phyloP scores from a whole-genome alignment of 2,329 filamentous ascomycete genomes.

The Fusarium newnesense region DNA sequence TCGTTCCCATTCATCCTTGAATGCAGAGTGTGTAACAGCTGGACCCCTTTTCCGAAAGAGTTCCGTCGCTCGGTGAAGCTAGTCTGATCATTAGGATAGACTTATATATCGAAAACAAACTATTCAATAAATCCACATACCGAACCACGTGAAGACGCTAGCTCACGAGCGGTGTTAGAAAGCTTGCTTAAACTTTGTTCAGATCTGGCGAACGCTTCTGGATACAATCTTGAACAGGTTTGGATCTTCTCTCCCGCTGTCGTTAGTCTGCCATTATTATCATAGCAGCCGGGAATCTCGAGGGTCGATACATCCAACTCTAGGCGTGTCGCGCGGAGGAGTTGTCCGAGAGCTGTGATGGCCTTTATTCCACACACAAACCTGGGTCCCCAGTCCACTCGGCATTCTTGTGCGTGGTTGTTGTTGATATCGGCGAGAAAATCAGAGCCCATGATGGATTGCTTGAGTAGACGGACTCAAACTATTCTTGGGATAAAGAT shows the following conservation, averaged over 20 bases:
- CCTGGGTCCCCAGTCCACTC: background rate
- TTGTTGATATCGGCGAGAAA: background rate
- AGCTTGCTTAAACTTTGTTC: background rate
- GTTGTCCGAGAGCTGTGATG: background rate
- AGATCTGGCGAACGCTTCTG: background rate
- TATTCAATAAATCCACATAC: background rate
- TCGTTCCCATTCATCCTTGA: background rate
- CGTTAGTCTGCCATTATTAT: background rate
- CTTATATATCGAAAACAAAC: no score
- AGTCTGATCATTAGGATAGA: background rate
- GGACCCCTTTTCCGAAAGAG: background rate
- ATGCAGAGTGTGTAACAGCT: background rate
- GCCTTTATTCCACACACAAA: background rate
- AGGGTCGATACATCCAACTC: background rate
- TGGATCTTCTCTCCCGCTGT: background rate
- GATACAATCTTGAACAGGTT: background rate
- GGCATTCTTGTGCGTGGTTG: background rate
- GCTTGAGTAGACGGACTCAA: accelerated
- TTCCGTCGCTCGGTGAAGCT: background rate
- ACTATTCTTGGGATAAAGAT: background rate
- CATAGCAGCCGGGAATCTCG: background rate
- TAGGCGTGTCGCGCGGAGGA: background rate
- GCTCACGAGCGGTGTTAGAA: background rate
- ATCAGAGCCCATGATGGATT: background rate
- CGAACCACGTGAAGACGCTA: background rate